Percentiles rank a stretch among this genome's conserved stretches.
Conservation (phyloP, 75 land plant genomes). For the Cunninghamia lanceolata region DNA sequence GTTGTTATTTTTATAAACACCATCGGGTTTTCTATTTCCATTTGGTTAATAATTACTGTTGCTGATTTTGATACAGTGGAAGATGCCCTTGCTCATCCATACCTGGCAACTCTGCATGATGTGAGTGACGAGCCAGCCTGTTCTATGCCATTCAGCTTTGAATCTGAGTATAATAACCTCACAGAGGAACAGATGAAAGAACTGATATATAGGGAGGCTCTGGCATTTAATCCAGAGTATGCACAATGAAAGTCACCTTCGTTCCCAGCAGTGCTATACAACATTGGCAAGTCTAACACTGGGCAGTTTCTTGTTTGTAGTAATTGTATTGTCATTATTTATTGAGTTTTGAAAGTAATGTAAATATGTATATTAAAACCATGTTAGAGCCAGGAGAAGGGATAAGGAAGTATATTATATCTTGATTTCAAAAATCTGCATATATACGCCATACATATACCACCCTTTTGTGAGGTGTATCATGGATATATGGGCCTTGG, state of each 20-base stretch:
- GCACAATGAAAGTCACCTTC: constrained; percentile 14
- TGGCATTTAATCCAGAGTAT: constrained; percentile 58
- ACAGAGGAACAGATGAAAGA: constrained; percentile 76
- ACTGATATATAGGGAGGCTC: constrained; percentile 63
- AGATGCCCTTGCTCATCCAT: constrained; percentile 75
- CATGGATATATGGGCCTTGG: neutral
- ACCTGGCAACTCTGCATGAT: constrained; percentile 70
- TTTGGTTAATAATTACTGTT: neutral
- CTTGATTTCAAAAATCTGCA: neutral
- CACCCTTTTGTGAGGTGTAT: neutral
- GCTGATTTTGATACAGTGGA: constrained; percentile 47
- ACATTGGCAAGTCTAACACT: neutral
- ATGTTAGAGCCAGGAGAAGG: neutral
- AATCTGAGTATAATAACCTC: constrained; percentile 67
- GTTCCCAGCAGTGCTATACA: neutral
- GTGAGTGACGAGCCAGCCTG: constrained; percentile 72
- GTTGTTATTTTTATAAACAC: neutral
- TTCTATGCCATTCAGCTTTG: constrained; percentile 60
- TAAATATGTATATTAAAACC: constrained; percentile 13
- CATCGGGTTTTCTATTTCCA: neutral
- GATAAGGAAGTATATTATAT: neutral
- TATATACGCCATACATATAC: neutral
- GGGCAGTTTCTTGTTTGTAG: constrained; percentile 3
- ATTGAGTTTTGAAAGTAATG: constrained; percentile 12
- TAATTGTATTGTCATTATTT: constrained; percentile 7